phyloP scores from a whole-genome alignment of 306 rosid species.

The Acacia acuminata region DNA sequence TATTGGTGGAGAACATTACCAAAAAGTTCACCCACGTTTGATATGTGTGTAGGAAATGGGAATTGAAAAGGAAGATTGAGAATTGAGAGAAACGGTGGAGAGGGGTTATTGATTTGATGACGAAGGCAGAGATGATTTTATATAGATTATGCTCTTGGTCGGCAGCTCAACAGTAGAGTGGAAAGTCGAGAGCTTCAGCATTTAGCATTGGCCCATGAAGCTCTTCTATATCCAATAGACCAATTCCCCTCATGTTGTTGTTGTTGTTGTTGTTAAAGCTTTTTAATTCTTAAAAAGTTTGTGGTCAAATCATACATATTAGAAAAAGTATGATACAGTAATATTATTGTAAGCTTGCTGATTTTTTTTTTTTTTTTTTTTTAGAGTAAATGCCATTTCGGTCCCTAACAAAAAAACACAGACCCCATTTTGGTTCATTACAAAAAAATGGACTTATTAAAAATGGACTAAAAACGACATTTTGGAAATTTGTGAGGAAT shows the following conservation, averaged over 20 bases:
- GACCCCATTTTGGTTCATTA: too few relatives aligned
- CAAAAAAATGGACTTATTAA: too few relatives aligned
- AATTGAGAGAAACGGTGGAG: not conserved
- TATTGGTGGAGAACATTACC: constrained; percentile 66
- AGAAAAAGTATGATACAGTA: too few relatives aligned
- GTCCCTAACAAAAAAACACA: too few relatives aligned
- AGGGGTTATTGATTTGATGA: not conserved
- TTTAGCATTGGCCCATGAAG: not conserved
- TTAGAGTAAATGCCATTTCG: too few relatives aligned
- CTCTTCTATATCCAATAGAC: not conserved
- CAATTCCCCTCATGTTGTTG: not conserved
- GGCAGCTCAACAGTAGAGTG: not conserved
- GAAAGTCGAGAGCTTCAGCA: not conserved
- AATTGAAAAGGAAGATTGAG: not conserved
- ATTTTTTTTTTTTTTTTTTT: too few relatives aligned
- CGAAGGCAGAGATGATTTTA: not conserved
- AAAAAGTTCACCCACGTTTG: not conserved
- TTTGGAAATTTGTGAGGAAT: too few relatives aligned
- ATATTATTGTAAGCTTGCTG: too few relatives aligned
- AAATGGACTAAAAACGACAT: too few relatives aligned
- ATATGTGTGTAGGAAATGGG: not conserved
- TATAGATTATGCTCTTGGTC: constrained; percentile 8
- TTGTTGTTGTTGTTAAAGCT: not conserved
- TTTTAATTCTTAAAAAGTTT: too few relatives aligned
- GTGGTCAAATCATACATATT: not conserved